Evolutionary conservation across 257 asterid species (phyloP), one percentile per base, ranked within the genome.

Genomic region (Nicotiana paniculata): DNA sequence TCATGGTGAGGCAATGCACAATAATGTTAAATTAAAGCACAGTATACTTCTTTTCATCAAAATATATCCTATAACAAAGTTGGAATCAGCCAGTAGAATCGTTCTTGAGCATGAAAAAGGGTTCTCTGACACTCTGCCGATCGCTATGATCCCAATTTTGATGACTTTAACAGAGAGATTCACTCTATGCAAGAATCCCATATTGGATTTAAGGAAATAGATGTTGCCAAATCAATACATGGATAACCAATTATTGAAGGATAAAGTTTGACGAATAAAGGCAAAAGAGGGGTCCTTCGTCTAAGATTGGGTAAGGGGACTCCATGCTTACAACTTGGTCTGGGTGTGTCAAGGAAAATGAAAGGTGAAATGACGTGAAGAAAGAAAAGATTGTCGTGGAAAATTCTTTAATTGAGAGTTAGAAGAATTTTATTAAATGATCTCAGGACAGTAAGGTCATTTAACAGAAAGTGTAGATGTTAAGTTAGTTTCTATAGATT

Each of bases 41-140:
- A 9, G 9, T 67, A 39, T 24, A 17, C 53, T 67, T 39, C 30
- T 69, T 64, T 37, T 37, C 54, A 10, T 69, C 18, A 69, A 37
- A 68, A 39, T 11, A 5, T 46, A 39, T 39, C 77, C 18, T 32
- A 39, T 39, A 17, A 10, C 2, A 39, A 39, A 39, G 43, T 69
- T 69, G 77, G 77, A 69, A 69, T 39, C 58, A 10, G 57, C 77
- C 77, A 37, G 57, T 69, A 37, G 77, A 69, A 69, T 69, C 58
- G 3, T 17, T 2, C 30, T 69, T 69, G 33, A 69, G 43, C 77
- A 43, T 11, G 30, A 68, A 30, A 39, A 69, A 39, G 6, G 57
- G 30, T 69, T 69, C 57, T 69, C n/a, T 10, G 15, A 21, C 77
- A 69, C 32, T 69, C 58, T 10, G 3, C 77, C 39, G 55, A 39